Evolutionary conservation across 768 basidiomycete species (phyloP), one percentile per base, ranked within the genome.

Genomic region (Hydnomerulius pinastri): DNA sequence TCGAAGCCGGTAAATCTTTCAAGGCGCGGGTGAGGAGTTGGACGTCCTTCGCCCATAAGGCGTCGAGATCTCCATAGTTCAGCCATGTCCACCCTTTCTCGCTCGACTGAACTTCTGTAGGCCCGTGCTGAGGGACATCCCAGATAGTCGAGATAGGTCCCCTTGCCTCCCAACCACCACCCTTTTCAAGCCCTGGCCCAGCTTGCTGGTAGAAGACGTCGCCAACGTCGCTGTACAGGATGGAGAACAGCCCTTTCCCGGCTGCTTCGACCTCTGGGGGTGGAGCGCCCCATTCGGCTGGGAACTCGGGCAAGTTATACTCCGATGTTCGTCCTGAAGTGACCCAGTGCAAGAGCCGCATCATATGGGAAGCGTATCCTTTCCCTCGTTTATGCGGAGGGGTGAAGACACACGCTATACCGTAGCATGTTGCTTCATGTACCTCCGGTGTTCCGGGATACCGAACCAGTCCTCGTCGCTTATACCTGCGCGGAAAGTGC

Each of bases 361-460:
- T 83, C 83, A 85, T 83, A 52, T 82, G 80, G 10, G 63, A 60
- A 9, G 78, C 83, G 53, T 83, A 86, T 17, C 85, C 83, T 45
- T 77, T 77, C 10, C 74, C 67, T 46, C 82, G 75, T 17, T 81
- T 71, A 25, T 57, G 48, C 0, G 71, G 61, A 13, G 79, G 78
- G 5, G 82, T 84, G 61, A 75, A 86, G 8, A 86, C 82, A 4
- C 74, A 74, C 1, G 82, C 82, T 35, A 86, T 65, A 1, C 67
- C 80, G 52, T 85, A 85, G 33, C 77, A 75, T 7, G 67, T 51
- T 0, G 73, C 75, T 39, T 70, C 59, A 40, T 74, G 64, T 20
- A 61, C 53, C 17, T 36, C 48, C 40, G 53, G 29, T 50, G 36
- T 43, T 54, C 24, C 57, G 38, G 41, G 62, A 61, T 41, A 76